These are phyloP conservation scores for Plectosphaerella sp. DNA, from an alignment of 2,329 filamentous ascomycete genomes.

Conservation along the genomic window DNA sequence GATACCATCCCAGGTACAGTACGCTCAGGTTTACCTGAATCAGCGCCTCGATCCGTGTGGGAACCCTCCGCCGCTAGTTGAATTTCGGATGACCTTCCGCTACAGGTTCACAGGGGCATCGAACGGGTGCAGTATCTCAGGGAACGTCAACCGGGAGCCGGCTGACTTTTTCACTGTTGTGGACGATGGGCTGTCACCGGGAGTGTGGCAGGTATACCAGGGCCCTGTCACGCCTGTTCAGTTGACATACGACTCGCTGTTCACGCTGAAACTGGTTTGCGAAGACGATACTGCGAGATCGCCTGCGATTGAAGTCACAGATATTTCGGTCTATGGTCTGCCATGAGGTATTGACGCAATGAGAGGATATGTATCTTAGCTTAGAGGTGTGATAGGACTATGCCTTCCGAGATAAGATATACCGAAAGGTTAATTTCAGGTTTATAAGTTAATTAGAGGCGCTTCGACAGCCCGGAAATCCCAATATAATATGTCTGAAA, in stretches of 20 bases:
- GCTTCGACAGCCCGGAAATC: too few species aligned
- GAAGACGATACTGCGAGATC: background rate
- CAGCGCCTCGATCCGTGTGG: slow-evolving; percentile 5
- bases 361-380: too few species aligned
- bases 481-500: too few species aligned
- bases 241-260: slow-evolving; percentile 7
- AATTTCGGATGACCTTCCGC: slow-evolving; percentile 4
- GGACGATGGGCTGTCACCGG: slow-evolving; percentile 4
- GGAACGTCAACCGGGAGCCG: slow-evolving; percentile 4
- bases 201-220: slow-evolving; percentile 6
- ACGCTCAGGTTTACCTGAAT: slow-evolving; percentile 10
- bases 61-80: slow-evolving; percentile 7
- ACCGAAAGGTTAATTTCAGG: too few species aligned
- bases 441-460: too few species aligned
- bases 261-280: slow-evolving; percentile 8
- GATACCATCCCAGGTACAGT: slow-evolving; percentile 7
- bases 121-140: slow-evolving; percentile 6
- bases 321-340: background rate
- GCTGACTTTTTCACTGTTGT: slow-evolving; percentile 1
- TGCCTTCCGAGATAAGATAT: too few species aligned
- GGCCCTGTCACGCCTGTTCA: slow-evolving; percentile 2
- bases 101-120: slow-evolving; percentile 8
- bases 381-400: too few species aligned
- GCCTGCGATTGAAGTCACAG: background rate
- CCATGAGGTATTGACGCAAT: too few species aligned